These are phyloP conservation scores for Fusarium staphyleae DNA, from an alignment of 2,329 filamentous ascomycete species.

Conservation along the genomic window DNA sequence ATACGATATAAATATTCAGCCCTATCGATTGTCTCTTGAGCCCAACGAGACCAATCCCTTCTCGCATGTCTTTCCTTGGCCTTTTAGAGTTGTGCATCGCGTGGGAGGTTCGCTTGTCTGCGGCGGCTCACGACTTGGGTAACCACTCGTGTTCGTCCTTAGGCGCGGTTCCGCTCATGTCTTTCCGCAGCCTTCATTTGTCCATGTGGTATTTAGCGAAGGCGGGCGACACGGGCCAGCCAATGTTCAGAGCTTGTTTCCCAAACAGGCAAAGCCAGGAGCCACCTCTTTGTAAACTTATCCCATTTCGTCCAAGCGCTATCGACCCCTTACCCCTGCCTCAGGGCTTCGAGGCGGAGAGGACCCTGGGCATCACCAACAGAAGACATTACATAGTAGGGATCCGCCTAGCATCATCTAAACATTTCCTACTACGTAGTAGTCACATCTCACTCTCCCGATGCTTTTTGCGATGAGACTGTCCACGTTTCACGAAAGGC, in stretches of 20 bases:
- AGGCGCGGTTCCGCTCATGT: slow-evolving; percentile 33
- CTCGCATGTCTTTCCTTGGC: slow-evolving; percentile 6
- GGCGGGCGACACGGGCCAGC: slow-evolving; percentile 16
- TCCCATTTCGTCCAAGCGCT: slow-evolving; percentile 20
- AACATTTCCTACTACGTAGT: slow-evolving; percentile 28
- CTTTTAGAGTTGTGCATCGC: neutral
- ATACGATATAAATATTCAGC: slow-evolving; percentile 35
- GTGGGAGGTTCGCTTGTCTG: slow-evolving; percentile 17
- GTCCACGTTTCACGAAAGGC: slow-evolving; percentile 10
- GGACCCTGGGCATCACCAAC: slow-evolving; percentile 32
- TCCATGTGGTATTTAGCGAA: slow-evolving; percentile 19
- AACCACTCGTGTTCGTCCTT: slow-evolving; percentile 20
- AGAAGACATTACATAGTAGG: slow-evolving; percentile 19
- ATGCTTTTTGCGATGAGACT: slow-evolving; percentile 14
- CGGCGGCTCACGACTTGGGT: slow-evolving; percentile 5
- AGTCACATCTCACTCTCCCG: slow-evolving; percentile 24
- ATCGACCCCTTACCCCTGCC: slow-evolving; percentile 36
- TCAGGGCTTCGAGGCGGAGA: slow-evolving; percentile 22
- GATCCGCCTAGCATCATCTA: slow-evolving; percentile 34
- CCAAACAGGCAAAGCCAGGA: slow-evolving; percentile 10
- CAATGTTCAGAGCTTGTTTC: neutral
- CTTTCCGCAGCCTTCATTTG: slow-evolving; percentile 31
- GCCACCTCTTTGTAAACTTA: slow-evolving; percentile 15
- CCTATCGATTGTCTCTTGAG: slow-evolving; percentile 25
- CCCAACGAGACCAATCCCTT: too few species aligned